Evolutionary conservation across 139 green algal genomes (phyloP).

Genomic region (Chara braunii): DNA sequence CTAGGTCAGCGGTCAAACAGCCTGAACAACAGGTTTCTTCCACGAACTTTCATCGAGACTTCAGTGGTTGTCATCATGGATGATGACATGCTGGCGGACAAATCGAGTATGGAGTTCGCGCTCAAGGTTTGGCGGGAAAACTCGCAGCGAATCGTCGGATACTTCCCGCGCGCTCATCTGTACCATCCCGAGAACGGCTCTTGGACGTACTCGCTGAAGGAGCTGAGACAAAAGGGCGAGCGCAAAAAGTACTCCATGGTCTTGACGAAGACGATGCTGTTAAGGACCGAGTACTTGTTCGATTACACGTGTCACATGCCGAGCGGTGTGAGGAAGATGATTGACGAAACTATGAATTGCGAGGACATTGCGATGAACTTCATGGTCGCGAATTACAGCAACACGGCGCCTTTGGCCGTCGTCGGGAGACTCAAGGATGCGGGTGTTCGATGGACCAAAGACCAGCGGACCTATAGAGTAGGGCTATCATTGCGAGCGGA

Average conservation of each 20-base stretch:
- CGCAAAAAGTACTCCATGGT: constrained; percentile 40
- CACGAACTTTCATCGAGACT: constrained; percentile 29
- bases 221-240: too few species aligned
- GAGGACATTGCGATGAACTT: constrained; percentile 42
- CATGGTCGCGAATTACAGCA: constrained; percentile 8
- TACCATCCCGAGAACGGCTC: neutral
- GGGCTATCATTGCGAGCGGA: constrained; percentile 15
- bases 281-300: constrained; percentile 30
- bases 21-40: constrained; percentile 37
- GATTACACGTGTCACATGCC: constrained; percentile 22
- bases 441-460: constrained; percentile 29
- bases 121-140: constrained; percentile 29
- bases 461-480: constrained; percentile 11
- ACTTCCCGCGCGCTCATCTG: constrained; percentile 31
- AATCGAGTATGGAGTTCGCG: constrained; percentile 15
- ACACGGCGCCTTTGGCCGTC: constrained; percentile 18
- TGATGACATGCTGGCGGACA: constrained; percentile 28
- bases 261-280: constrained; percentile 32
- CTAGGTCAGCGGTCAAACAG: constrained; percentile 20
- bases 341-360: constrained; percentile 34
- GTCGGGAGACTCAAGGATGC: constrained; percentile 15
- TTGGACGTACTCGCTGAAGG: constrained; percentile 27
- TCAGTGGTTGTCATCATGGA: constrained; percentile 27
- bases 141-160: constrained; percentile 21
- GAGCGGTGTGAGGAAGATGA: constrained; percentile 20